Conservation (phyloP, 345 rosid species). For the Salix koriyanagi region DNA sequence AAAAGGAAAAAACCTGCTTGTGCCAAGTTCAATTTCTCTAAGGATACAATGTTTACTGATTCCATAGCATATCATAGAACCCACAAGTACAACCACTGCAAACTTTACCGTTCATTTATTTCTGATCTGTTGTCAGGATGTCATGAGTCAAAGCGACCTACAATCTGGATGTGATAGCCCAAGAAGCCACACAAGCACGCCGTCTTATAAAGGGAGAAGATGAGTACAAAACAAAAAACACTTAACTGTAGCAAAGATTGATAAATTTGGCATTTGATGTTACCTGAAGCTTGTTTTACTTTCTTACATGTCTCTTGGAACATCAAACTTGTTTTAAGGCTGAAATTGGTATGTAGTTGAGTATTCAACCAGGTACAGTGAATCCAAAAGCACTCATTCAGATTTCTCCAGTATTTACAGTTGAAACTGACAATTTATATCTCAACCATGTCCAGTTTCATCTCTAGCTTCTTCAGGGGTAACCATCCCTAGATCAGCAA, state of each 20-base stretch:
- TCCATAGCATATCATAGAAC: not conserved
- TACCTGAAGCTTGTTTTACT: not conserved
- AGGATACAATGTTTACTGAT: not conserved
- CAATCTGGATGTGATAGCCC: constrained; percentile 36
- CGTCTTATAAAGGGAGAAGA: constrained; percentile 26
- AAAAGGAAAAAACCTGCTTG: not conserved
- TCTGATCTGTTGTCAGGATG: constrained; percentile 33
- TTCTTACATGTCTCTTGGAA: not conserved
- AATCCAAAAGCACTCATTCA: not conserved
- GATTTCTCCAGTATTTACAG: not conserved
- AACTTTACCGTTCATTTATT: not conserved
- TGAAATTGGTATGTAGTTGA: not conserved
- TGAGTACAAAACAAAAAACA: not conserved
- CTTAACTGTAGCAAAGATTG: not conserved
- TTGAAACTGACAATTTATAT: not conserved
- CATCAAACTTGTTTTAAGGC: not conserved
- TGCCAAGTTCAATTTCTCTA: not conserved
- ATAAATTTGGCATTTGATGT: not conserved
- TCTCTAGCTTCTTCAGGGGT: not conserved
- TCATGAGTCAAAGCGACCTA: constrained; percentile 29
- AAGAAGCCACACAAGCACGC: constrained; percentile 28
- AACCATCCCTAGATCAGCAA: not conserved
- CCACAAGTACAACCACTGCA: not conserved
- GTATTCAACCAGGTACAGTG: not conserved
- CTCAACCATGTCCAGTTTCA: not conserved